Evolutionary conservation across 2,329 filamentous ascomycete genomes (phyloP), one percentile per base, ranked within the genome.

Genomic region (Cladorrhinum sp.): DNA sequence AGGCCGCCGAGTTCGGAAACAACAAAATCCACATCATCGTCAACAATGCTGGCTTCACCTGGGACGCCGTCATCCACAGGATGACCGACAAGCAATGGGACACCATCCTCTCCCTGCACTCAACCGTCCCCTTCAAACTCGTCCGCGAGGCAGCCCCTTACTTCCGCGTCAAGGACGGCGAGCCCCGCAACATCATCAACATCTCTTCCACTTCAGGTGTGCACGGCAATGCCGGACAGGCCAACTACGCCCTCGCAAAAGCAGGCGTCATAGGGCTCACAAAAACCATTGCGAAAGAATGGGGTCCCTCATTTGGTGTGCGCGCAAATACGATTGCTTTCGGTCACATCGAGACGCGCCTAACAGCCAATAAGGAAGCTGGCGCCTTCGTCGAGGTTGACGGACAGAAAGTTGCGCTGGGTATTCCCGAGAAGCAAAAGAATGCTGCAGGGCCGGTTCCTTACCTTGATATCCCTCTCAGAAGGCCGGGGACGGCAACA

Each of bases 81-180:
- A 94, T 92, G 81, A 90, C 87, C 16, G 91, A 96, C 79, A 91
- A 91, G 78, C 91, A 96, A 81, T 96, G 91, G 91, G 89, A 95
- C 64, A 92, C 89, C 55, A 96, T 96, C 73, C 78, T 96, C 28
- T 86, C 88, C 21, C 81, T 96, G 53, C 92, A 96, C 81, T 87
- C 84, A 72, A 95, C 91, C 12, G 91, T 90, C 1, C 92, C 92
- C 10, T 96, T 96, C 81, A 88, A 88, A 73, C 86, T 96, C 57
- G 80, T 95, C 64, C 85, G 92, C 58, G 87, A 87, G 51, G 91
- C 91, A 1, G 89, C 91, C 0, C 90, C 91, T 21, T 96, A 91
- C 76, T 96, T 96, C 80, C 87, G 92, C 46, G 90, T 96, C 65
- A 89, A 87, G 67, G 92, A 96, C 74, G 87, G 89, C 70, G 90